Conservation (phyloP, 169 alveolate species). For the Plasmodium cynomolgi region DNA sequence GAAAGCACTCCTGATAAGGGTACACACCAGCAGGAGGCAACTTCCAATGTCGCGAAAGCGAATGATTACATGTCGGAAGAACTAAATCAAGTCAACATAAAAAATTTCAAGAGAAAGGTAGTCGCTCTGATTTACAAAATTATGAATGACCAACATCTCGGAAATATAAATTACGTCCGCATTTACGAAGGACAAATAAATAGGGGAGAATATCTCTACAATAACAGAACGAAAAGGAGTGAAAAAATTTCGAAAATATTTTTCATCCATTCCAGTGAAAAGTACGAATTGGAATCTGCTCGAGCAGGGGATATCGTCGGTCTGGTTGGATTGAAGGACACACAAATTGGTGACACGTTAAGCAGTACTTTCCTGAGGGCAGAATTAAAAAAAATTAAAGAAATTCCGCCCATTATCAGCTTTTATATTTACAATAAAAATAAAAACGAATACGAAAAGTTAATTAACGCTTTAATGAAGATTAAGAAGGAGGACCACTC, state of each 20-base stretch:
- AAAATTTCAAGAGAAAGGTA: conserved; percentile 55
- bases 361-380: conserved; percentile 78
- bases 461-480: conserved; percentile 85
- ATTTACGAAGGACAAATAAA: conserved; percentile 85
- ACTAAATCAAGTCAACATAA: conserved; percentile 44
- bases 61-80: conserved; percentile 37
- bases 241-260: conserved; percentile 88
- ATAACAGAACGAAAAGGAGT: conserved; percentile 84
- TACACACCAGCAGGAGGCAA: neutral
- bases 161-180: conserved; percentile 84
- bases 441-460: conserved; percentile 83
- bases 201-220: conserved; percentile 83
- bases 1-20: neutral
- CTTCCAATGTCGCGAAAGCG: neutral
- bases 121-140: conserved; percentile 57
- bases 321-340: conserved; percentile 87
- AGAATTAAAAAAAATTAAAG: conserved; percentile 85
- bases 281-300: conserved; percentile 83
- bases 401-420: conserved; percentile 89
- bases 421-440: conserved; percentile 80
- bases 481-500: conserved; percentile 89
- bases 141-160: conserved; percentile 82
- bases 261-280: conserved; percentile 88
- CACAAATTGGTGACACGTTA: conserved; percentile 90
- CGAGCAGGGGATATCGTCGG: conserved; percentile 88